These are phyloP conservation scores for Graphilbum fragrans DNA, from an alignment of 2,329 filamentous ascomycete species.

Conservation along the genomic window DNA sequence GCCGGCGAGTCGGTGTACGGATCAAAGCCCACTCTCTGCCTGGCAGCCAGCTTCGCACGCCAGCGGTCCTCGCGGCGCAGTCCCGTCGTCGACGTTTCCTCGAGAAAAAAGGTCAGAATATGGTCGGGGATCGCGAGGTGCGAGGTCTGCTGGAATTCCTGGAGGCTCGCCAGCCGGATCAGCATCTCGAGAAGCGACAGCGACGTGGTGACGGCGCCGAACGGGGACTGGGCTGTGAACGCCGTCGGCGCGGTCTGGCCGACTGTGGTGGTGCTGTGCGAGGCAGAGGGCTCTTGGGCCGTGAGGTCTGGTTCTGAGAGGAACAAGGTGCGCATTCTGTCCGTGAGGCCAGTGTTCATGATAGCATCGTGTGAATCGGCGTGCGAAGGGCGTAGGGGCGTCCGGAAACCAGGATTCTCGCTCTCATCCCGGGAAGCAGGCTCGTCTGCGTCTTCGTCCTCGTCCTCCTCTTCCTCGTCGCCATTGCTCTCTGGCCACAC, in stretches of 20 bases:
- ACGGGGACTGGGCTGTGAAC: constrained; percentile 31
- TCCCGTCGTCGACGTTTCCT: constrained; percentile 42
- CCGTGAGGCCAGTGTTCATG: background rate
- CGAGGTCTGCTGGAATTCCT: constrained; percentile 83
- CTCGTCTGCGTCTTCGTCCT: background rate
- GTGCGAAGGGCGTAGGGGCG: no score
- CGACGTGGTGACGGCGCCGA: constrained; percentile 40
- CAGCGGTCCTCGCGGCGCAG: constrained; percentile 31
- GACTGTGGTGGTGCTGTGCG: no score
- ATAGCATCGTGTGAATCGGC: no score
- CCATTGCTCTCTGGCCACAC: constrained; percentile 56
- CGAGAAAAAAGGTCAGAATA: constrained; percentile 76
- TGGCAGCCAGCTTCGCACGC: constrained; percentile 31
- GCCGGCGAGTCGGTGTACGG: constrained; percentile 36
- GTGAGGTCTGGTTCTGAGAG: no score
- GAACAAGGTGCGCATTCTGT: background rate
- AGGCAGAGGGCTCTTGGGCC: no score
- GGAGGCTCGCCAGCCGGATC: constrained; percentile 71
- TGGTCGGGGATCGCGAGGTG: constrained; percentile 87
- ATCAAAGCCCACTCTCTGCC: constrained; percentile 40
- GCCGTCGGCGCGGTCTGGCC: constrained; percentile 4
- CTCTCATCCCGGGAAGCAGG: background rate
- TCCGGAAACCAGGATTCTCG: background rate
- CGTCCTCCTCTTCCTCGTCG: constrained; percentile 7
- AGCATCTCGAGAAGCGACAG: constrained; percentile 78